phyloP scores from a whole-genome alignment of 495 filamentous ascomycete genomes.

The Aspergillus indologenus region DNA sequence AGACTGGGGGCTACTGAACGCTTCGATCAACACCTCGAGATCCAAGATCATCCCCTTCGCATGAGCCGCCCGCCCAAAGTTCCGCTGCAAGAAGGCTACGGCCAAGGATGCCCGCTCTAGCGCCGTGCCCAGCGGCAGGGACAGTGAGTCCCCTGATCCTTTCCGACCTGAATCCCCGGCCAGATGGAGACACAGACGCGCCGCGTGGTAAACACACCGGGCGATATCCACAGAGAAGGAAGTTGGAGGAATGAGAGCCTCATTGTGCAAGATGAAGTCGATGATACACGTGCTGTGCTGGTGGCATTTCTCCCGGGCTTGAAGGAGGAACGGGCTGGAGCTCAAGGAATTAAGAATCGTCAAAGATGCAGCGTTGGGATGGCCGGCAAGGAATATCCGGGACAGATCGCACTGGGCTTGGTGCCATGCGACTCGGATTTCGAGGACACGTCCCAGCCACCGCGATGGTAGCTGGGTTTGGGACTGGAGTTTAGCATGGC shows the following conservation, averaged over 20 bases:
- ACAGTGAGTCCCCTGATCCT: no score
- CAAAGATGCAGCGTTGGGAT: slow-evolving; percentile 16
- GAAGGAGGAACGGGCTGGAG: not conserved
- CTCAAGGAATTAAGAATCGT: slow-evolving; percentile 6
- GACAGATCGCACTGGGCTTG: slow-evolving; percentile 23
- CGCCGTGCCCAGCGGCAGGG: no score
- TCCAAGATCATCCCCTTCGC: no score
- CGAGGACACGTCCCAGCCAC: not conserved
- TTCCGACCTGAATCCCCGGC: no score
- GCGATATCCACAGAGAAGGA: slow-evolving; percentile 11
- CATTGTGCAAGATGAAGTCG: not conserved
- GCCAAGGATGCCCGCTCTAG: no score
- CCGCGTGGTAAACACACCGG: slow-evolving; percentile 21
- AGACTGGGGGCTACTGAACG: not conserved
- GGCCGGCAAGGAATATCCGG: slow-evolving; percentile 20
- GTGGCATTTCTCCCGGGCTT: not conserved
- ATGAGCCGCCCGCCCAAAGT: no score
- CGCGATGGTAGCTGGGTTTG: not conserved
- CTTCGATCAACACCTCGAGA: no score
- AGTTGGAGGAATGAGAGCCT: not conserved
- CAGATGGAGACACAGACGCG: slow-evolving; percentile 16
- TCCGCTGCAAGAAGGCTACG: no score
- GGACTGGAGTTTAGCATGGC: not conserved
- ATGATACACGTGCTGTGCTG: not conserved
- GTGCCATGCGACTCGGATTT: slow-evolving; percentile 16